A percentile compares a stretch with the other conserved stretches of the same genome.
phyloP scores from a whole-genome alignment of 2,329 filamentous ascomycete genomes.

The Ophiostoma australiae region DNA sequence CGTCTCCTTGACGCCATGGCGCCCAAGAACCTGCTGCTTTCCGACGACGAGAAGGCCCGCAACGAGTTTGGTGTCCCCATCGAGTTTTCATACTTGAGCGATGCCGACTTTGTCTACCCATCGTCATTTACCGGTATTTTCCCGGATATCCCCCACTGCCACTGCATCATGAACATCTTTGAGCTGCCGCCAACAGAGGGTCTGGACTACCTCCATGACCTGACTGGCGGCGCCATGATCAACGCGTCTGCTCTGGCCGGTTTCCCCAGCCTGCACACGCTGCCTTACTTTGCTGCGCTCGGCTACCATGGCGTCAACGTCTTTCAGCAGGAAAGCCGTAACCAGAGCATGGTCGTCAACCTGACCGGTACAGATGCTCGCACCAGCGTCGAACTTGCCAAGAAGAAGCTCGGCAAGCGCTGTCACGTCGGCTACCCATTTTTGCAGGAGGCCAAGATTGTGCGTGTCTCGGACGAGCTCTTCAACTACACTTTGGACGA shows the following conservation, averaged over 20 bases:
- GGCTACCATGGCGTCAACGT: slow-evolving; percentile 88
- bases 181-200: slow-evolving; percentile 91
- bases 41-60: slow-evolving; percentile 69
- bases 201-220: slow-evolving; percentile 73
- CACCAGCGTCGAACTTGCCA: slow-evolving; percentile 66
- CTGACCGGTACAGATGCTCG: slow-evolving; percentile 68
- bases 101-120: slow-evolving; percentile 75
- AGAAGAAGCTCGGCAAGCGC: slow-evolving; percentile 72
- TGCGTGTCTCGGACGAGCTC: slow-evolving; percentile 84
- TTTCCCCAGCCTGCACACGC: slow-evolving; percentile 82
- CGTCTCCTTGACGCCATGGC: slow-evolving; percentile 81
- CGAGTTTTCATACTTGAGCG: slow-evolving; percentile 82
- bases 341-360: slow-evolving; percentile 92
- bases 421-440: slow-evolving; percentile 95
- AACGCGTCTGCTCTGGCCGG: slow-evolving; percentile 81
- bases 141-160: slow-evolving; percentile 79
- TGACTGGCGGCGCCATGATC: slow-evolving; percentile 78
- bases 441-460: slow-evolving; percentile 85
- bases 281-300: slow-evolving; percentile 76
- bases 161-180: slow-evolving; percentile 92
- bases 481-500: slow-evolving; percentile 77
- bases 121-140: slow-evolving; percentile 87
- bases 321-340: slow-evolving; percentile 92
- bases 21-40: slow-evolving; percentile 73
- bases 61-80: slow-evolving; percentile 90